Evolutionary conservation across 176 grass and related monocot species (phyloP).

Genomic region (Triticum monococcum): DNA sequence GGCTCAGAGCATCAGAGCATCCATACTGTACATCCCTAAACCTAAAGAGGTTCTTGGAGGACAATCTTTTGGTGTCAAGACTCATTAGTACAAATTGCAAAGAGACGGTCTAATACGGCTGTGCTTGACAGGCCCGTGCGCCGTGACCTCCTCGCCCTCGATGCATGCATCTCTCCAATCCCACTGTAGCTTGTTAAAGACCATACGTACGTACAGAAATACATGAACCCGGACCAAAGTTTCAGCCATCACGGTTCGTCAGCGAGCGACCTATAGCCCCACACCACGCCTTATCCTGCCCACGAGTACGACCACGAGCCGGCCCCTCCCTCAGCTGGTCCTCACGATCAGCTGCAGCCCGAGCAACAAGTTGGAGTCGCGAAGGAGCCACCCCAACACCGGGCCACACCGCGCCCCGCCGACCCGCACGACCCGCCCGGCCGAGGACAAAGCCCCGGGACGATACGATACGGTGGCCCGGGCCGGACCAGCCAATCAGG

Average conservation of each 20-base stretch:
- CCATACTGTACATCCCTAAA: too few species aligned
- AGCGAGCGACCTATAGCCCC: neutral
- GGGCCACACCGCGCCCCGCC: neutral
- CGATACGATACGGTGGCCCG: neutral
- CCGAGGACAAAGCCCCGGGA: neutral
- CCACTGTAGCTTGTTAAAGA: neutral
- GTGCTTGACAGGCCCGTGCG: neutral
- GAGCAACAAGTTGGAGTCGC: neutral
- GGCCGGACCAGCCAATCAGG: neutral
- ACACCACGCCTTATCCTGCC: neutral
- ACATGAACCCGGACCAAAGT: neutral
- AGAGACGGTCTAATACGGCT: too few species aligned
- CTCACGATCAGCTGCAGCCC: neutral
- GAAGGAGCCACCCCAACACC: neutral
- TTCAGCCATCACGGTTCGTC: neutral
- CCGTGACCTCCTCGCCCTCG: neutral
- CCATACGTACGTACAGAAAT: neutral
- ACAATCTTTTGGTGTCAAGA: too few species aligned
- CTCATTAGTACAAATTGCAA: too few species aligned
- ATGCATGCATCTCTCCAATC: neutral
- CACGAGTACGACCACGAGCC: neutral
- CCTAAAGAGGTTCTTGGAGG: too few species aligned
- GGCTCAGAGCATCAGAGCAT: too few species aligned
- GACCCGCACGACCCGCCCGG: neutral
- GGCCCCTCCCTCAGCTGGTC: neutral